Evolutionary conservation across 306 rosid genomes (phyloP).

Genomic region (Ormosia semicastrata): DNA sequence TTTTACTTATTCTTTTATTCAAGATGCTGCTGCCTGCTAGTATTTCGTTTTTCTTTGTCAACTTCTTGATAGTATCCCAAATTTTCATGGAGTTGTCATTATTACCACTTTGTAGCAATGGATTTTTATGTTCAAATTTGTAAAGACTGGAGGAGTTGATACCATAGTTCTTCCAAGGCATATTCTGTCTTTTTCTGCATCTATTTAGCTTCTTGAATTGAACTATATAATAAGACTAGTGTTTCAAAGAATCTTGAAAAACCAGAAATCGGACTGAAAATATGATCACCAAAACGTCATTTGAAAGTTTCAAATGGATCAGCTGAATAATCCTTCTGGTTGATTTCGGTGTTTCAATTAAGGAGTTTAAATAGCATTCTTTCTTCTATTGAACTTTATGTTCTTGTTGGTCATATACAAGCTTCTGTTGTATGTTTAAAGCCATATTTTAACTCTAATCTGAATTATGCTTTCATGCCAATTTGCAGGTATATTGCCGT

Average conservation of each 20-base stretch:
- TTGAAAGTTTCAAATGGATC: no score
- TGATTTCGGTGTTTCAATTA: not conserved
- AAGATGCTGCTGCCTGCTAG: not conserved
- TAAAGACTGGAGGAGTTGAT: not conserved
- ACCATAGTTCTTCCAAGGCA: not conserved
- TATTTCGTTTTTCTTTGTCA: conserved; percentile 22
- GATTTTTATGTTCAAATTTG: not conserved
- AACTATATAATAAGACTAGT: not conserved
- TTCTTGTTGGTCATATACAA: not conserved
- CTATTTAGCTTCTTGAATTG: conserved; percentile 13
- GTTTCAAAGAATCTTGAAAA: not conserved
- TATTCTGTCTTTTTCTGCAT: not conserved
- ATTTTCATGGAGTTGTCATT: not conserved
- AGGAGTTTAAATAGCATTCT: not conserved
- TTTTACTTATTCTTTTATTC: not conserved
- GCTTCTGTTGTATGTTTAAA: not conserved
- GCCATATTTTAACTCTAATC: not conserved
- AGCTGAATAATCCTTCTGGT: no score
- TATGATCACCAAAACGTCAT: not conserved
- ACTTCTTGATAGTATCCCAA: conserved; percentile 12
- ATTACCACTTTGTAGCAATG: not conserved
- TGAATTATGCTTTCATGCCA: conserved; percentile 20
- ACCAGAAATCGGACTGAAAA: not conserved
- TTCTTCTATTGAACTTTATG: not conserved
- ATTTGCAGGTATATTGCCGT: conserved; percentile 85